These are phyloP conservation scores for Peniophora sp. DNA, from an alignment of 1,284 basidiomycete genomes.

Conservation along the genomic window DNA sequence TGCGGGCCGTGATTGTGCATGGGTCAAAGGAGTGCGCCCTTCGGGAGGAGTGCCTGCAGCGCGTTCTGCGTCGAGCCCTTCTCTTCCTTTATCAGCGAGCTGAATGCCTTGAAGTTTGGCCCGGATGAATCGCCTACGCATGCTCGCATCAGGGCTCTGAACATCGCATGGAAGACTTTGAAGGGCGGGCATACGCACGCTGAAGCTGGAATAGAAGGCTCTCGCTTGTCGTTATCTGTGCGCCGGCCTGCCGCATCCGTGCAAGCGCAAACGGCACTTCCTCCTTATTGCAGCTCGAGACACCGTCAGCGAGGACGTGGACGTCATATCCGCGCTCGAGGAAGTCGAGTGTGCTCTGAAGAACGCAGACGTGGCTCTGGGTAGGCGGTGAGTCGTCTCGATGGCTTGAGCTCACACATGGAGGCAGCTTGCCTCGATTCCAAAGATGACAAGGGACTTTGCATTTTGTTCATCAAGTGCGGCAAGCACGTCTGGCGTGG, in stretches of 20 bases:
- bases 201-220: conserved; percentile 76
- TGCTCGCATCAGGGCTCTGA: conserved; percentile 1
- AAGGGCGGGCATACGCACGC: conserved; percentile 25
- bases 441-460: conserved; percentile 68
- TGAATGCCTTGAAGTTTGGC: conserved; percentile 70
- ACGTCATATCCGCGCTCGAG: conserved; percentile 48
- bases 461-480: conserved; percentile 44
- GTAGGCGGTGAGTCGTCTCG: conserved; percentile 3
- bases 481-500: conserved; percentile 55
- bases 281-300: conserved; percentile 73
- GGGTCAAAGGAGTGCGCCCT: background rate
- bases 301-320: conserved; percentile 75
- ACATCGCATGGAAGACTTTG: background rate
- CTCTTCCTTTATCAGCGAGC: conserved; percentile 69
- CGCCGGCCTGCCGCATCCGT: conserved; percentile 70
- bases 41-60: conserved; percentile 19
- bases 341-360: conserved; percentile 74
- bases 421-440: conserved; percentile 70
- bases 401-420: background rate
- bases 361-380: conserved; percentile 83
- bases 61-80: conserved; percentile 51
- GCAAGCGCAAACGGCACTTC: conserved; percentile 59
- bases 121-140: conserved; percentile 56
- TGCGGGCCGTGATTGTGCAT: no score
- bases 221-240: conserved; percentile 75